Evolutionary conservation across 192 early-diverging fungal genomes (phyloP), one percentile per base, ranked within the genome.

Genomic region (Rhizophagus clarus): DNA sequence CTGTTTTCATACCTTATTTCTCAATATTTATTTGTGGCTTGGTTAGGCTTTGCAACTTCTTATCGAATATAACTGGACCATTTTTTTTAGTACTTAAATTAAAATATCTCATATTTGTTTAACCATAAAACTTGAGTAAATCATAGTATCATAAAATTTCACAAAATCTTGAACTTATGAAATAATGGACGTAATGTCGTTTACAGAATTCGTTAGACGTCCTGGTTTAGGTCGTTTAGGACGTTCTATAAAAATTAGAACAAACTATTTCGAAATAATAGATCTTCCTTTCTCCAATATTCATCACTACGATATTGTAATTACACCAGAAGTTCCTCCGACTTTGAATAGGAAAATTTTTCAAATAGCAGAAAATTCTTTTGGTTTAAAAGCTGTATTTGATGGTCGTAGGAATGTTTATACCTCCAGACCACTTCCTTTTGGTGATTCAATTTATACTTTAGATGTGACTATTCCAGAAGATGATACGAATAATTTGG

Each of bases 221-320:
- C 88, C 88, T 22, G 80, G 80, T 47, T 68, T 49, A 5, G 91
- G 91, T 63, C 81, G 51, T 3, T 24, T 17, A 17, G 91, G 91
- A 22, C 80, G 81, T 9, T 69, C 64, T 20, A 79, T 87, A 24
- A 74, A 67, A 14, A 88, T 94, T 8, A 62, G 84, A 0, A 84
- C 88, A 28, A 99, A 99, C 84, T 95, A 93, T 80, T 95, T 96
- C 80, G 91, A 93, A 73, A 82, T 98, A 37, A 84, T 80, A 31
- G 84, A 86, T 49, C 88, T 94, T 17, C 90, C 92, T 8, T 80
- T 87, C 24, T 84, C 79, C 0, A 89, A 90, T 2, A 88, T 99
- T 29, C 87, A 93, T 82, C 96, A 97, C 77, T 99, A 97, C 84
- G 94, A 96, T 83, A 86, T 98, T 15, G 87, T 85, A 2, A 91